phyloP scores from a whole-genome alignment of 2,329 filamentous ascomycete genomes.

The Aspergillus transmontanensis region DNA sequence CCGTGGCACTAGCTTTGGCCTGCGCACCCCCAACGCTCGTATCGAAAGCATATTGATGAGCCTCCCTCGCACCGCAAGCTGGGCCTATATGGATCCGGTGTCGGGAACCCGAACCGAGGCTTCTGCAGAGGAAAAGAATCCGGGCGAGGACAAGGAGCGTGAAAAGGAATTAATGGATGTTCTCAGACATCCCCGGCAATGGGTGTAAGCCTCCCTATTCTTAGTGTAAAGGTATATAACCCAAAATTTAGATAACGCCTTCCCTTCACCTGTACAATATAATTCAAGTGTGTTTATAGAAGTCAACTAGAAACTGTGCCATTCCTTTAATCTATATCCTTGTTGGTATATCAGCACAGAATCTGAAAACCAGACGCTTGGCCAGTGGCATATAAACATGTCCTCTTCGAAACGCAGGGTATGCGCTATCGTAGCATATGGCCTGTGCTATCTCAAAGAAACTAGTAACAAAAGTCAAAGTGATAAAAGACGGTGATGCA shows the following conservation, averaged over 20 bases:
- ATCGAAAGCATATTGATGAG: constrained; percentile 99
- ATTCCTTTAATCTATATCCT: neutral
- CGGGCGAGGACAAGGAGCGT: constrained; percentile 37
- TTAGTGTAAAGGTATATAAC: neutral
- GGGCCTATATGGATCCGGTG: constrained; percentile 86
- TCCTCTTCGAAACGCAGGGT: neutral
- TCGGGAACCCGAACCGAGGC: constrained; percentile 47
- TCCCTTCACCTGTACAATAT: neutral
- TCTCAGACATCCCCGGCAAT: constrained; percentile 62
- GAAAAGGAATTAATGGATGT: constrained; percentile 82
- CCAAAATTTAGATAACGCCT: neutral
- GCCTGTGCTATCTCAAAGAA: neutral
- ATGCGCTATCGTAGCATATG: neutral
- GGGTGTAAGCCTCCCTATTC: constrained; percentile 48
- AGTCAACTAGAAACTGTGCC: neutral
- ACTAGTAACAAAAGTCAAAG: neutral
- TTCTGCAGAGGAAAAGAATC: constrained; percentile 52
- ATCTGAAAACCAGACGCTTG: neutral
- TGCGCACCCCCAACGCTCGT: constrained; percentile 87
- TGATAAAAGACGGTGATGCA: neutral
- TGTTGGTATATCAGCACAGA: neutral
- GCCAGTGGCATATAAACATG: neutral
- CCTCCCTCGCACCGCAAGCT: constrained; percentile 85
- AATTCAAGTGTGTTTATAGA: neutral
- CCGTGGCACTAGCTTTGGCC: constrained; percentile 87